phyloP scores from a whole-genome alignment of 805 yeast species.

The Nakazawaea anatomiae region DNA sequence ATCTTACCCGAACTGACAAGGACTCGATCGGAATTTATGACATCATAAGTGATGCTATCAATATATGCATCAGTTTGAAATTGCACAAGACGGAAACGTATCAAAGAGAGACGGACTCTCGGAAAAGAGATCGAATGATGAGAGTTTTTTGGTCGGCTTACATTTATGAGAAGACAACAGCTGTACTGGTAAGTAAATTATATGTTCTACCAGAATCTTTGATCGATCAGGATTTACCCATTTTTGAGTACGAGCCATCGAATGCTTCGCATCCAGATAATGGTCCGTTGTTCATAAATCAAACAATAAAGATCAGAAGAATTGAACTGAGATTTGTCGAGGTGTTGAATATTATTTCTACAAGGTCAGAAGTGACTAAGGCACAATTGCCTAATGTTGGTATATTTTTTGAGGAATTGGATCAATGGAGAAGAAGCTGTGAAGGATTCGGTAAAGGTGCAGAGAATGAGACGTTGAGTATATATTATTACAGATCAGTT shows the following conservation, averaged over 20 bases:
- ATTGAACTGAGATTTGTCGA: conserved; percentile 58
- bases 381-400: conserved; percentile 46
- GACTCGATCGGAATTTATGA: conserved; percentile 51
- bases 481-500: conserved; percentile 56
- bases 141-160: conserved; percentile 63
- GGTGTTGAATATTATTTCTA: conserved; percentile 34
- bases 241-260: conserved; percentile 40
- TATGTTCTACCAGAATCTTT: conserved; percentile 46
- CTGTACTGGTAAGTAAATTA: conserved; percentile 56
- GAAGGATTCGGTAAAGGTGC: conserved; percentile 39
- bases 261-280: conserved; percentile 28
- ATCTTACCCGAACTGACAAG: conserved; percentile 54
- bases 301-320: conserved; percentile 49
- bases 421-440: conserved; percentile 53
- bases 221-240: conserved; percentile 42
- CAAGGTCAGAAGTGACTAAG: conserved; percentile 21
- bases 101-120: conserved; percentile 17
- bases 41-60: conserved; percentile 48
- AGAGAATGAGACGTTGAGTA: conserved; percentile 53
- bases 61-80: conserved; percentile 31
- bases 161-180: conserved; percentile 54
- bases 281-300: conserved; percentile 44
- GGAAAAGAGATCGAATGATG: conserved; percentile 32
- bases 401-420: conserved; percentile 45
- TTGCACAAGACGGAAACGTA: conserved; percentile 33